Percentiles rank a stretch among this genome's conserved stretches.
phyloP scores from a whole-genome alignment of 192 early-diverging fungal species.

The Backusella parvicylindrica region DNA sequence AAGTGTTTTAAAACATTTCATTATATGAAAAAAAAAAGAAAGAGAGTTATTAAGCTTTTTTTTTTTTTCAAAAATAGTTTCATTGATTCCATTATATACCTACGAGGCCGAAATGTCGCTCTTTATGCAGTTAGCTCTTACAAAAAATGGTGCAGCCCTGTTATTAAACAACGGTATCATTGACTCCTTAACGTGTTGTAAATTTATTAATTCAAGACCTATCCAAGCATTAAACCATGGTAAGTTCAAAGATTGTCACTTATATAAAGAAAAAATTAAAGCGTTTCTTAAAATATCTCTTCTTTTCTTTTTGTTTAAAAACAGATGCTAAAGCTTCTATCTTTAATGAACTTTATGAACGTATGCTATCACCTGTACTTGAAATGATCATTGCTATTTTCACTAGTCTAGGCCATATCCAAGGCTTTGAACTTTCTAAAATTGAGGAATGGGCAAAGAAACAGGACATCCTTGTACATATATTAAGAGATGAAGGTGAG shows the following conservation, averaged over 20 bases:
- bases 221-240: slow-evolving; percentile 15
- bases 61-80: slow-evolving; percentile 15
- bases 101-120: slow-evolving; percentile 82
- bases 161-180: slow-evolving; percentile 77
- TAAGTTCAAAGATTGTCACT: not conserved
- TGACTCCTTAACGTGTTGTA: slow-evolving; percentile 69
- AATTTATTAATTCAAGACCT: slow-evolving; percentile 69
- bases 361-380: slow-evolving; percentile 1
- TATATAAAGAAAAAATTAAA: not conserved
- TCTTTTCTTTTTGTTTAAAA: not conserved
- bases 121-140: slow-evolving; percentile 75
- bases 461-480: slow-evolving; percentile 50
- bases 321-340: not conserved
- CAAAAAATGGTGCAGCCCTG: slow-evolving; percentile 68
- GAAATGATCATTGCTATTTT: not conserved
- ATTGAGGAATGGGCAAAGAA: slow-evolving; percentile 1
- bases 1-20: not conserved
- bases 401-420: not conserved
- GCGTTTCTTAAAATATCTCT: not conserved
- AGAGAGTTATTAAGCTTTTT: not conserved
- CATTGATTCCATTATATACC: slow-evolving; percentile 62
- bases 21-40: not conserved
- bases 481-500: slow-evolving; percentile 48
- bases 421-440: not conserved
- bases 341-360: not conserved